Conservation (phyloP, 768 basidiomycete species). For the Mycena rosella region DNA sequence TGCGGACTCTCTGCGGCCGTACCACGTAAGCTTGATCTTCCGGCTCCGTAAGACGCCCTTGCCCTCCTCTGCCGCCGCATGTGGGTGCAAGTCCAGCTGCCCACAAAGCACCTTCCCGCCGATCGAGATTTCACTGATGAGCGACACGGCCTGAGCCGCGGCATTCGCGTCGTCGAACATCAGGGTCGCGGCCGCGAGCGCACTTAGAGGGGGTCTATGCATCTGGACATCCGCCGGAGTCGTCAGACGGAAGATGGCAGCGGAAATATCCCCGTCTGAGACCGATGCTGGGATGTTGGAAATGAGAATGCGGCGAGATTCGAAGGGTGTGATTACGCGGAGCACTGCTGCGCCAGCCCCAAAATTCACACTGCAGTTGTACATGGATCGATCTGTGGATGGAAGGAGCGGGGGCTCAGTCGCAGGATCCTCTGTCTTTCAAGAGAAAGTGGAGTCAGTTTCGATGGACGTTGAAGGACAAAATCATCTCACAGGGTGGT, state of each 20-base stretch:
- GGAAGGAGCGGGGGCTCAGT: neutral
- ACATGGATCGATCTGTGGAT: conserved; percentile 39
- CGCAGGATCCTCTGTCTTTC: neutral
- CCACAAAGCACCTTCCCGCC: neutral
- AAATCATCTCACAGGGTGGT: neutral
- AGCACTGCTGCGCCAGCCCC: conserved; percentile 47
- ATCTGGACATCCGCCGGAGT: conserved; percentile 1
- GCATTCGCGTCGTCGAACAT: conserved; percentile 11
- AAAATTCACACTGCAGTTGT: conserved; percentile 50
- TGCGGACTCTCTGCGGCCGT: conserved; percentile 23
- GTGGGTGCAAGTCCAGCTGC: conserved; percentile 5
- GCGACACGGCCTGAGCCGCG: conserved; percentile 7
- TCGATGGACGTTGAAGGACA: neutral
- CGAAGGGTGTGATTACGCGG: conserved; percentile 52
- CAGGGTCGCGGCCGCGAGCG: conserved; percentile 9
- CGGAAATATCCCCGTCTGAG: conserved; percentile 7
- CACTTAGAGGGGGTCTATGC: conserved; percentile 3
- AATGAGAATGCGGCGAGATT: conserved; percentile 54
- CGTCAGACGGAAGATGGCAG: neutral
- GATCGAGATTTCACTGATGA: neutral
- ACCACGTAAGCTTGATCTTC: conserved; percentile 31
- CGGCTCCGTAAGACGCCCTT: conserved; percentile 13
- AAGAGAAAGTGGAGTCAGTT: neutral
- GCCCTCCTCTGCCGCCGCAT: conserved; percentile 7
- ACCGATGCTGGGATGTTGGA: conserved; percentile 52